Conservation (phyloP, 192 early-diverging fungal genomes). For the Coemansia sp. region DNA sequence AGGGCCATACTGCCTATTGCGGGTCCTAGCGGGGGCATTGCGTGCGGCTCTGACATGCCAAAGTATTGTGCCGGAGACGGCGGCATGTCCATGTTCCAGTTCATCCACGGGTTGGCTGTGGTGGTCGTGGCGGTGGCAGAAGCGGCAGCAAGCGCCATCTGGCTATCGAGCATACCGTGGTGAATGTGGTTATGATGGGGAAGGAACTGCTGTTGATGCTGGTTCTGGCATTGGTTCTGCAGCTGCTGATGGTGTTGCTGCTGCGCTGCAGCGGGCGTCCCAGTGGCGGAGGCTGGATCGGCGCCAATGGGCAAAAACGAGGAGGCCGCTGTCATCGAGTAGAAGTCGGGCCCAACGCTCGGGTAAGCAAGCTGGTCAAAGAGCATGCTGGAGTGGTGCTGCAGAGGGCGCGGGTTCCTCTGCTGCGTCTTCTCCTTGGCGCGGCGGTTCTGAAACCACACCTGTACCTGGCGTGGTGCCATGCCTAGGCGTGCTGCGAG, state of each 20-base stretch:
- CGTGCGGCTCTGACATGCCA: constrained; percentile 11
- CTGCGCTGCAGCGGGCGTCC: neutral
- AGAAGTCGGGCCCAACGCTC: constrained; percentile 23
- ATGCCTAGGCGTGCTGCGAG: constrained; percentile 70
- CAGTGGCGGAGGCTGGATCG: constrained; percentile 5
- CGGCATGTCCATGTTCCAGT: constrained; percentile 23
- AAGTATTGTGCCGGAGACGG: constrained; percentile 7
- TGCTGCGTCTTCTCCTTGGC: constrained; percentile 73
- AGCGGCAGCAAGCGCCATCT: constrained; percentile 30
- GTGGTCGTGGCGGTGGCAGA: constrained; percentile 11
- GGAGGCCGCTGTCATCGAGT: constrained; percentile 40
- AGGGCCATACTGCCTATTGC: neutral
- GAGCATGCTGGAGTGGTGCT: constrained; percentile 29
- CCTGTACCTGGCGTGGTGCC: constrained; percentile 76
- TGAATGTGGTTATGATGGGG: constrained; percentile 1
- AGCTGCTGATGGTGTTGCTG: constrained; percentile 21
- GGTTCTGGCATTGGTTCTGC: constrained; percentile 14
- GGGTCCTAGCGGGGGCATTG: neutral
- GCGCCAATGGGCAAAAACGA: constrained; percentile 27
- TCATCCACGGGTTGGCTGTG: constrained; percentile 37
- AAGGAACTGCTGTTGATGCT: constrained; percentile 12
- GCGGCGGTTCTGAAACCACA: constrained; percentile 89
- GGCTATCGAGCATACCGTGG: constrained; percentile 15
- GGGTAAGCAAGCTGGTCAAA: constrained; percentile 29
- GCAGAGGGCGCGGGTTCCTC: constrained; percentile 38